Conservation (phyloP, 345 rosid species). For the Gossypioides kirkii region DNA sequence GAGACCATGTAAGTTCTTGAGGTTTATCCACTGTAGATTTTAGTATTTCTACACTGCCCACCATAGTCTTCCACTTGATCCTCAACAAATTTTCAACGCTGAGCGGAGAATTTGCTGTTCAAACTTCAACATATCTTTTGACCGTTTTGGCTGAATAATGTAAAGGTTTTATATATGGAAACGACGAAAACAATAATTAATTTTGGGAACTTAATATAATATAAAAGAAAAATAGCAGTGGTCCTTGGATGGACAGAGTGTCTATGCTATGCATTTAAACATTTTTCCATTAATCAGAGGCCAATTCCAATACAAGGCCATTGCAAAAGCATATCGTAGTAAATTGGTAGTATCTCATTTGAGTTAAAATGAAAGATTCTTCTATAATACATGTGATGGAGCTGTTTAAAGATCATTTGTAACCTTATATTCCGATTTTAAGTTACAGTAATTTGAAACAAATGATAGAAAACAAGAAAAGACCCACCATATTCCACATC, state of each 20-base stretch:
- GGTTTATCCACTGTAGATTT: neutral
- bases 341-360: no score
- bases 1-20: neutral
- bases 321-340: no score
- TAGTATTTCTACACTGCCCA: neutral
- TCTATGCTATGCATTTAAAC: neutral
- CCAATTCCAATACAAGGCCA: neutral
- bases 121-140: neutral
- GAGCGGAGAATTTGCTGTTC: neutral
- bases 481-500: conserved; percentile 22
- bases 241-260: conserved; percentile 25
- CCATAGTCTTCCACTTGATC: neutral
- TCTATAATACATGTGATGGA: neutral
- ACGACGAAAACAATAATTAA: neutral
- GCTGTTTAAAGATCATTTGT: neutral
- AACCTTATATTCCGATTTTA: neutral
- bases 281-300: conserved; percentile 15
- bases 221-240: conserved; percentile 9
- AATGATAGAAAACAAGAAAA: neutral
- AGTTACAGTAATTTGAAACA: neutral
- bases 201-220: neutral
- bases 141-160: neutral
- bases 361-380: no score
- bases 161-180: neutral
- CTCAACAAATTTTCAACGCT: neutral